Evolutionary conservation across 257 asterid genomes (phyloP).

Genomic region (Fraxinus cuspidata): DNA sequence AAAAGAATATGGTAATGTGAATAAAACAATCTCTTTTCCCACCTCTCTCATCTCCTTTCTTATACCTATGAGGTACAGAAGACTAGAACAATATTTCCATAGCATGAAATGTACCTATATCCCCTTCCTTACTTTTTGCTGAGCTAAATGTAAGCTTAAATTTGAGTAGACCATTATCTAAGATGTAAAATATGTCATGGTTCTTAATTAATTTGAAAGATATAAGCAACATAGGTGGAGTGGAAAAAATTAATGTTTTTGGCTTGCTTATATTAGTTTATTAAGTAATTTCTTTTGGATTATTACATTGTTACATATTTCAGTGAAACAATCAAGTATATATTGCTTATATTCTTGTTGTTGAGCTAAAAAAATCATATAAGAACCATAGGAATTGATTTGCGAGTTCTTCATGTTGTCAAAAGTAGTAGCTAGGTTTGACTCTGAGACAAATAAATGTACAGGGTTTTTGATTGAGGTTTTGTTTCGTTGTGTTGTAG

Average conservation of each 20-base stretch:
- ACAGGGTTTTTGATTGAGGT: constrained; percentile 18
- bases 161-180: not conserved
- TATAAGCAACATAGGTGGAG: not conserved
- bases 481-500: constrained; percentile 33
- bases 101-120: not conserved
- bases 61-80: not conserved
- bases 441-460: constrained; percentile 7
- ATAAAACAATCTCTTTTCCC: not conserved
- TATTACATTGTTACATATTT: not conserved
- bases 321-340: not conserved
- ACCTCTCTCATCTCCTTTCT: not conserved
- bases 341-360: not conserved
- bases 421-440: constrained; percentile 14
- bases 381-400: constrained; percentile 1
- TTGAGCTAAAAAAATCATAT: constrained; percentile 4
- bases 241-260: not conserved
- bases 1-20: constrained; percentile 1
- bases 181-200: not conserved
- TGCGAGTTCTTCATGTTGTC: constrained; percentile 7
- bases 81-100: not conserved
- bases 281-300: not conserved
- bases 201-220: not conserved
- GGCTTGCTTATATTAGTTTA: not conserved
- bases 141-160: not conserved
- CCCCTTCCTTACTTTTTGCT: not conserved